Evolutionary conservation across 345 rosid species (phyloP), one percentile per base, ranked within the genome.

Genomic region (Citrus cavaleriei): DNA sequence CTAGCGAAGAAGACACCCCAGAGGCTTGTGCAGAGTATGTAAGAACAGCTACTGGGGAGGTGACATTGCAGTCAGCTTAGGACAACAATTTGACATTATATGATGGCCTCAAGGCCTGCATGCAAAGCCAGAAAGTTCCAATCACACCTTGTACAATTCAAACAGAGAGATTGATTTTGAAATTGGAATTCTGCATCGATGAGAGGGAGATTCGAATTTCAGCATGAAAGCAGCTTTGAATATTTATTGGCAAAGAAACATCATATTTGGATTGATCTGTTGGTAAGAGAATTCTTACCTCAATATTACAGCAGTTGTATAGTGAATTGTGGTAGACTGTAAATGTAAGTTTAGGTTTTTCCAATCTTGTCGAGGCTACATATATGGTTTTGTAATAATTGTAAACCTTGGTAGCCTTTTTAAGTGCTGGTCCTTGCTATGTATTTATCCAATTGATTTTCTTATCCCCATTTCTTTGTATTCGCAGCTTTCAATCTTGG

Each of bases 1-100:
- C 99, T n/a, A 94, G 98, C 14, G 99, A 96, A 85, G 99, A 96
- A 86, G 99, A 96, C 89, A 94, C 97, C 55, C 99, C 98, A 0
- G 99, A 96, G 89, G 99, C 98, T 77, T 89, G 90, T 79, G 90
- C 97, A 8, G 88, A 83, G 57, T 96, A 91, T 74, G 89, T 89
- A 84, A 86, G 85, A 79, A 87, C 94, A 63, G 78, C 88, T 62
- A 72, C 95, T 28, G 98, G 89, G 7, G 86, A 90, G 85, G 95
- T 91, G 82, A 87, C 90, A 8, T 81, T 94, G 46, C 98, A 88
- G 78, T 96, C 98, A 67, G 95, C 97, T 7, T 92, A 84, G 83
- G 77, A 49, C 61, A 37, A 74, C 42, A 42, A 70, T 70, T 34
- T 2, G 30, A 73, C 18, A 30, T 3, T 54, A 32, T 2, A 12